Percentiles rank a stretch among this genome's conserved stretches.
Conservation (phyloP, 1,139 yeast species). For the Diutina neorugosa region DNA sequence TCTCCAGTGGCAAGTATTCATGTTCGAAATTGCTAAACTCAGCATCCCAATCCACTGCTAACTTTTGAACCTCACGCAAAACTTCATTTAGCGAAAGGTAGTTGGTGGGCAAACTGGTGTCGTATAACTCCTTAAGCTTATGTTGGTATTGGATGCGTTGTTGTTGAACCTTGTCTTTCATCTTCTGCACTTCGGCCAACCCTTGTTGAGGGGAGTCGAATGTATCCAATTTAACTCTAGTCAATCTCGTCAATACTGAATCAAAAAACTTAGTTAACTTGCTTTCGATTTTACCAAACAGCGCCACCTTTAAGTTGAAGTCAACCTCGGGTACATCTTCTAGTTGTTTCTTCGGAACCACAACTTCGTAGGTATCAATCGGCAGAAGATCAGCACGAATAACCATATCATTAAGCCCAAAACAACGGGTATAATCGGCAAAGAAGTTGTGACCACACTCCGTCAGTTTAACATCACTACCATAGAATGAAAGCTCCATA, state of each 20-base stretch:
- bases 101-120: slow-evolving; percentile 46
- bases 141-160: slow-evolving; percentile 38
- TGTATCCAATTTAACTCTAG: slow-evolving; percentile 73
- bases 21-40: slow-evolving; percentile 79
- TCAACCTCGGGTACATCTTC: slow-evolving; percentile 67
- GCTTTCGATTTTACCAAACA: slow-evolving; percentile 39
- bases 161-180: slow-evolving; percentile 39
- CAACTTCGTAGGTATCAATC: slow-evolving; percentile 66
- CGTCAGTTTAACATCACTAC: slow-evolving; percentile 32
- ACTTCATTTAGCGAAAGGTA: slow-evolving; percentile 61
- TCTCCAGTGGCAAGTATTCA: slow-evolving; percentile 77
- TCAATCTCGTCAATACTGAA: slow-evolving; percentile 60
- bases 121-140: slow-evolving; percentile 42
- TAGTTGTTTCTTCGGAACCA: slow-evolving; percentile 63
- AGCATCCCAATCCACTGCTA: slow-evolving; percentile 79
- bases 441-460: slow-evolving; percentile 68
- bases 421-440: slow-evolving; percentile 70
- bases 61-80: slow-evolving; percentile 61
- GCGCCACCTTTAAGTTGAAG: slow-evolving; percentile 54
- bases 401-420: slow-evolving; percentile 71
- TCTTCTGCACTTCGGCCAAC: slow-evolving; percentile 39
- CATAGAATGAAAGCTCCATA: slow-evolving; percentile 78
- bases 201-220: slow-evolving; percentile 67
- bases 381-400: slow-evolving; percentile 67
- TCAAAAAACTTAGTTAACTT: slow-evolving; percentile 55